phyloP scores from a whole-genome alignment of 176 grass and related monocot species.

The Paspalum vaginatum region DNA sequence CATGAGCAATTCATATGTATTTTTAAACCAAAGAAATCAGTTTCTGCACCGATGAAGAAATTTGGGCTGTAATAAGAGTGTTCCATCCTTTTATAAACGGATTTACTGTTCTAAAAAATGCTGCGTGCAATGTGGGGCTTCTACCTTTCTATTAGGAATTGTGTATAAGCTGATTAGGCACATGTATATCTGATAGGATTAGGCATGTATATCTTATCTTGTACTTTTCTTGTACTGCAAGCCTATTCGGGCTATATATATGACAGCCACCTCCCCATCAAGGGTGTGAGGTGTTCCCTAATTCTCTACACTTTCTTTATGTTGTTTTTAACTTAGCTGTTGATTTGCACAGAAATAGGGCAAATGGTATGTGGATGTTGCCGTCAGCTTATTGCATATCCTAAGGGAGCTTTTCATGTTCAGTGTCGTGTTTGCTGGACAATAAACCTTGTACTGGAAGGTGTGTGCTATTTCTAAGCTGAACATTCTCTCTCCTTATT shows the following conservation, averaged over 20 bases:
- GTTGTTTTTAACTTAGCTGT: slow-evolving; percentile 14
- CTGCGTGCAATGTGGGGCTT: not conserved
- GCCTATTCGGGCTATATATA: too few species aligned
- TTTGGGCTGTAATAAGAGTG: slow-evolving; percentile 6
- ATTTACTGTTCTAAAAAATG: not conserved
- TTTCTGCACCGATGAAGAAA: slow-evolving; percentile 21
- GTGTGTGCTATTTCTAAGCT: slow-evolving; percentile 40
- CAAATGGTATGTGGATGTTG: slow-evolving; percentile 89
- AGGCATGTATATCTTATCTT: too few species aligned
- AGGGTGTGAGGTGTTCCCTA: too few species aligned
- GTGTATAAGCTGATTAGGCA: too few species aligned
- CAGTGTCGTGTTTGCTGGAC: slow-evolving; percentile 71
- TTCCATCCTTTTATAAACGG: slow-evolving; percentile 13
- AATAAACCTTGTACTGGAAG: slow-evolving; percentile 88
- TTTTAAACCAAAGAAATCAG: slow-evolving; percentile 27
- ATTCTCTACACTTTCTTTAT: too few species aligned
- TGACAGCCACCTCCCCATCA: too few species aligned
- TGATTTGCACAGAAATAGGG: slow-evolving; percentile 70
- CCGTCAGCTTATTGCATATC: slow-evolving; percentile 72
- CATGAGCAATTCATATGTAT: not conserved
- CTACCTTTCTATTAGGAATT: too few species aligned
- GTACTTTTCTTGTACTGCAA: too few species aligned
- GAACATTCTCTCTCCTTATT: slow-evolving; percentile 4
- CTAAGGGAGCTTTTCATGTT: slow-evolving; percentile 63
- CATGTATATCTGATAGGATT: too few species aligned